Conservation (phyloP, 257 asterid species). For the Parsonsia alboflavescens region DNA sequence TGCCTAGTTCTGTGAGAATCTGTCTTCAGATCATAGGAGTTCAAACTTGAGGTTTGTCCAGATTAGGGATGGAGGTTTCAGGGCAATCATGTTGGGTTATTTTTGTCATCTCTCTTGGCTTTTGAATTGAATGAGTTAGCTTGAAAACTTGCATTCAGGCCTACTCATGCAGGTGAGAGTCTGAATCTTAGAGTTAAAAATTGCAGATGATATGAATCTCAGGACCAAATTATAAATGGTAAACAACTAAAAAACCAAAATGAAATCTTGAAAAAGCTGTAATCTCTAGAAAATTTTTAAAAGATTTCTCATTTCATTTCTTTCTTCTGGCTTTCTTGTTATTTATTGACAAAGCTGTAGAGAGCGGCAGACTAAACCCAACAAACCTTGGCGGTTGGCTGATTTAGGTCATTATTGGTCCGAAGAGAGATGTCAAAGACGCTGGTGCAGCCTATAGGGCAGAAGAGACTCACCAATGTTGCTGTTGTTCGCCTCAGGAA, state of each 20-base stretch:
- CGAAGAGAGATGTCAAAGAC: constrained; percentile 63
- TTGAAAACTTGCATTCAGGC: constrained; percentile 24
- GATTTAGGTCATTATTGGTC: background rate
- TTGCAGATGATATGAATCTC: too few species aligned
- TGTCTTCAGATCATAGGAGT: constrained; percentile 29
- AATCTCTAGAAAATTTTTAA: too few species aligned
- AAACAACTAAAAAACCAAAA: too few species aligned
- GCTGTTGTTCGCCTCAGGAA: constrained; percentile 96
- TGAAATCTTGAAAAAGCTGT: too few species aligned
- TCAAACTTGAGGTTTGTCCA: constrained; percentile 36
- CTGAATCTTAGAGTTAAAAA: too few species aligned
- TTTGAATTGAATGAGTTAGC: constrained; percentile 33
- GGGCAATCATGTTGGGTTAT: constrained; percentile 26
- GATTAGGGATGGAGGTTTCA: constrained; percentile 31
- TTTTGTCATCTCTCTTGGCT: constrained; percentile 31
- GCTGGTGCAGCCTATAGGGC: constrained; percentile 86
- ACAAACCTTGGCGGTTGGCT: background rate
- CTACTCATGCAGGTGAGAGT: too few species aligned
- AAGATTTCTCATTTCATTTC: too few species aligned
- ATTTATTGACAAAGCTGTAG: background rate
- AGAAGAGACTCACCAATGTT: constrained; percentile 88
- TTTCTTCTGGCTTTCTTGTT: too few species aligned
- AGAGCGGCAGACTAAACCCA: background rate
- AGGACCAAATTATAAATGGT: too few species aligned
- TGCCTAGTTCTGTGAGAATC: constrained; percentile 37